phyloP scores from a whole-genome alignment of 495 filamentous ascomycete genomes.

The Xylaria acuta region DNA sequence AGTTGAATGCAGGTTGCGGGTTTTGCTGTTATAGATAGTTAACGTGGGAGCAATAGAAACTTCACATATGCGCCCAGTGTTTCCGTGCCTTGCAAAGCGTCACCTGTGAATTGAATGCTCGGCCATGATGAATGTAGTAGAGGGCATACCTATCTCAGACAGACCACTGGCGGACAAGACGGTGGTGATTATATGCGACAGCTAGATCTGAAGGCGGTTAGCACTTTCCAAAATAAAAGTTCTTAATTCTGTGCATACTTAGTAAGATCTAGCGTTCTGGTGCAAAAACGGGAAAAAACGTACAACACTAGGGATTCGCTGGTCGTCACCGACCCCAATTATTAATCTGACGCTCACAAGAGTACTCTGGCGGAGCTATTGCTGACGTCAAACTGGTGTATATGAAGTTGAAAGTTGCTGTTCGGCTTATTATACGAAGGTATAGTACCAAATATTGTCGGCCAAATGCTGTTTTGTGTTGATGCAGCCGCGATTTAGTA shows the following conservation, averaged over 20 bases:
- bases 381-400: background rate
- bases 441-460: background rate
- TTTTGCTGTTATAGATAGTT: background rate
- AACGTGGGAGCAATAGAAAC: background rate
- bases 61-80: background rate
- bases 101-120: background rate
- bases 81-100: background rate
- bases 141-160: too few relatives aligned
- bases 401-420: background rate
- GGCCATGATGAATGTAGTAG: background rate
- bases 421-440: background rate
- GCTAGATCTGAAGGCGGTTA: too few relatives aligned
- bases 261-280: too few relatives aligned
- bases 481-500: background rate
- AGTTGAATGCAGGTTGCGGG: background rate
- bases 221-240: too few relatives aligned
- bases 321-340: constrained; percentile 53
- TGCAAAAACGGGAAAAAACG: constrained; percentile 13
- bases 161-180: too few relatives aligned
- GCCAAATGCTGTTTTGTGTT: background rate
- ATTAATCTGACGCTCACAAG: background rate
- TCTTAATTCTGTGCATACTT: too few relatives aligned
- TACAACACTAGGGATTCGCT: constrained; percentile 56
- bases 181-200: too few relatives aligned
- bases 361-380: background rate